Evolutionary conservation across 257 asterid species (phyloP).

Genomic region (Phtheirospermum japonicum): DNA sequence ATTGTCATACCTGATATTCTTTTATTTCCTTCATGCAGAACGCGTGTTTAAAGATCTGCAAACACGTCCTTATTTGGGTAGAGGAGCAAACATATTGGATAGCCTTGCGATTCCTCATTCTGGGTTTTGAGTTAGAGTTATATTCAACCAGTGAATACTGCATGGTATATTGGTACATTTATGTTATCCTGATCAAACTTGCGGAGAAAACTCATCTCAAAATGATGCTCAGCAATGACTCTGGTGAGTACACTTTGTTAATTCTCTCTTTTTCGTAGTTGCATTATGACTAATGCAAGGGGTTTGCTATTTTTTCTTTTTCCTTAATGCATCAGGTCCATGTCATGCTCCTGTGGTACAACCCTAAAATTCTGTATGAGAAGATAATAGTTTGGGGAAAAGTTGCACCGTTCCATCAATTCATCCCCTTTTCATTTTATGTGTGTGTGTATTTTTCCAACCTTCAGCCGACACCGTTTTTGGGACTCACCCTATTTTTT

Average conservation of each 20-base stretch:
- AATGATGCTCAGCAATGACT: constrained; percentile 58
- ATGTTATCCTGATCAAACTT: constrained; percentile 82
- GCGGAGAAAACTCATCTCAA: constrained; percentile 89
- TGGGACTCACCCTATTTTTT: too few relatives aligned
- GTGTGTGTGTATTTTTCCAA: too few relatives aligned
- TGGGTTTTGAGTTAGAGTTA: constrained; percentile 91
- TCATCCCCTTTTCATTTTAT: too few relatives aligned
- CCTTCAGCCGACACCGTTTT: too few relatives aligned
- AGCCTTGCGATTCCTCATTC: constrained; percentile 78
- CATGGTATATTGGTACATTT: constrained; percentile 98
- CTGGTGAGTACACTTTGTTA: constrained; percentile 49
- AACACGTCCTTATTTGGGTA: constrained; percentile 83
- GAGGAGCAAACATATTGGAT: constrained; percentile 98
- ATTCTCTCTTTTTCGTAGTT: constrained; percentile 25
- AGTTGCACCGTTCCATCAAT: too few relatives aligned
- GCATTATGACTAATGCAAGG: constrained; percentile 6
- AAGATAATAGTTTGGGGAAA: not conserved
- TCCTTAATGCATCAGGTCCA: constrained; percentile 14
- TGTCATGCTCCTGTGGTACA: constrained; percentile 14
- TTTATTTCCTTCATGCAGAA: constrained; percentile 42
- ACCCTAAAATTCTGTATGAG: constrained; percentile 12
- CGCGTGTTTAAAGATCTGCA: constrained; percentile 58
- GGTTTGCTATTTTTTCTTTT: constrained; percentile 10
- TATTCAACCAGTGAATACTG: constrained; percentile 91
- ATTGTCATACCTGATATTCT: constrained; percentile 22